A percentile compares a stretch with the other conserved stretches of the same genome.
These are phyloP conservation scores for Fraxinus velutina DNA, from an alignment of 305 asterid genomes.

Conservation along the genomic window DNA sequence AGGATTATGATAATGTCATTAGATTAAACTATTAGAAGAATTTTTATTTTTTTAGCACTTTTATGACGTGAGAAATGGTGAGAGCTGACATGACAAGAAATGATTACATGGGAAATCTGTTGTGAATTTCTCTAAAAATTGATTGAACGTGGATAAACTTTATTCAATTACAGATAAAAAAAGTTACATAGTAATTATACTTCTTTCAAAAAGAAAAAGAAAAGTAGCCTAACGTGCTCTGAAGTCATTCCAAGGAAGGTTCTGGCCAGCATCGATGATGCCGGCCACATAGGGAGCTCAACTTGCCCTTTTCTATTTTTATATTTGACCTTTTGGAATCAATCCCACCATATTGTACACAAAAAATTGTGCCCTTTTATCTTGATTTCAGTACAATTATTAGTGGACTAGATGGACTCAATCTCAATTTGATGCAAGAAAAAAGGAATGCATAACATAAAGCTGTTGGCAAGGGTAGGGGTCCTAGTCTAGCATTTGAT, in stretches of 20 bases:
- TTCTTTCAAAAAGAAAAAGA: no score
- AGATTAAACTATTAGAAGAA: no score
- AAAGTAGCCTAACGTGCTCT: not conserved
- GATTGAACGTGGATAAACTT: not conserved
- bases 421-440: not conserved
- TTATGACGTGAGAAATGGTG: no score
- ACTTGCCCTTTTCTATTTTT: constrained; percentile 31
- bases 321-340: constrained; percentile 28
- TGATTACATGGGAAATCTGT: no score
- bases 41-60: no score
- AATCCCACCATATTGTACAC: not conserved
- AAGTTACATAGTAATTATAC: not conserved
- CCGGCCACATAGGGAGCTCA: constrained; percentile 40
- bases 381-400: not conserved
- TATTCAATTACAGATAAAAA: not conserved
- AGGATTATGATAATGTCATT: no score
- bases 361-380: not conserved
- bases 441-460: not conserved
- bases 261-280: constrained; percentile 30
- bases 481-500: not conserved
- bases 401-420: constrained; percentile 21
- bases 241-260: constrained; percentile 5
- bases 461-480: not conserved
- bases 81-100: no score
- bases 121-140: not conserved